A percentile compares a stretch with the other conserved stretches of the same genome.
phyloP scores from a whole-genome alignment of 257 asterid genomes.

The Anisodus tanguticus region DNA sequence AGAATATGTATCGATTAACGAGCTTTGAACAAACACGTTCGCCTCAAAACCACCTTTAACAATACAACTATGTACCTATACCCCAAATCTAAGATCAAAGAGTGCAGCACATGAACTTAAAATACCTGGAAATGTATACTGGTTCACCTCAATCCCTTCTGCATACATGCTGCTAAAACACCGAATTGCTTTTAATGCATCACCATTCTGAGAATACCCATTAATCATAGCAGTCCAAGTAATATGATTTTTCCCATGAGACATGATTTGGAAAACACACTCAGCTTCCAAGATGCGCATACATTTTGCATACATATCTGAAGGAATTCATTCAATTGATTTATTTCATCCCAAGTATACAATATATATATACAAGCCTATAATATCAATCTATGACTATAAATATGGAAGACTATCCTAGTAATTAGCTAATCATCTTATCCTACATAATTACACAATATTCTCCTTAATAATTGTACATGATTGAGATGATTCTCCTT shows the following conservation, averaged over 20 bases:
- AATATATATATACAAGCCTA: too few relatives aligned
- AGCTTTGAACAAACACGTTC: conserved; percentile 74
- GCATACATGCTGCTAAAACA: conserved; percentile 68
- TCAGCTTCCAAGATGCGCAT: conserved; percentile 59
- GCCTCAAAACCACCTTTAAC: conserved; percentile 71
- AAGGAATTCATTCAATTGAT: too few relatives aligned
- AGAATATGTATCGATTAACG: conserved; percentile 77
- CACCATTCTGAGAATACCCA: conserved; percentile 71
- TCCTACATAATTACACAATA: too few relatives aligned
- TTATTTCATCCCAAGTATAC: too few relatives aligned
- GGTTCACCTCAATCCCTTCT: conserved; percentile 69
- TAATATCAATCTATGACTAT: too few relatives aligned
- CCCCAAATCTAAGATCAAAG: conserved; percentile 52
- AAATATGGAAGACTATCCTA: too few relatives aligned
- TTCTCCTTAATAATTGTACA: too few relatives aligned
- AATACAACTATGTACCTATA: conserved; percentile 69
- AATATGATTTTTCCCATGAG: conserved; percentile 73
- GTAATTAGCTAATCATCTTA: too few relatives aligned
- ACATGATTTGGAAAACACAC: conserved; percentile 55
- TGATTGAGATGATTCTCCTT: too few relatives aligned
- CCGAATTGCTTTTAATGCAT: conserved; percentile 48
- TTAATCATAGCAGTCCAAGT: conserved; percentile 91
- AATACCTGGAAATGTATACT: conserved; percentile 81
- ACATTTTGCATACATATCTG: conserved; percentile 57
- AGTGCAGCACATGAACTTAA: conserved; percentile 63